These are phyloP conservation scores for Aspergillus intermedius DNA, from an alignment of 2,329 filamentous ascomycete genomes.

Conservation along the genomic window DNA sequence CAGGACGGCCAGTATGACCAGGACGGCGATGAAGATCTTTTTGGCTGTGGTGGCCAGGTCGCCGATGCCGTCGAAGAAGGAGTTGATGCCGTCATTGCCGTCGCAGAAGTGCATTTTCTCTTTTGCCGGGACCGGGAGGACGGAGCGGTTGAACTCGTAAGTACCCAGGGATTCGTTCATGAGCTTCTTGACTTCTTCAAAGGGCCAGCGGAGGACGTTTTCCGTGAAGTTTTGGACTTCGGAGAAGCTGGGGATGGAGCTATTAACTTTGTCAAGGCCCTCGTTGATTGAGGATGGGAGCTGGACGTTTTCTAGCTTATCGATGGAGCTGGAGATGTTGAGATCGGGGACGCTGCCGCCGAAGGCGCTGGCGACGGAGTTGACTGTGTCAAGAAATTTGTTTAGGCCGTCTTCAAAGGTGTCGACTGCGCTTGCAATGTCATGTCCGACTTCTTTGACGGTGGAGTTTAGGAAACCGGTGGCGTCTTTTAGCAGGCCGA, in stretches of 20 bases:
- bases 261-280: slow-evolving; percentile 65
- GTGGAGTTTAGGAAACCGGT: slow-evolving; percentile 55
- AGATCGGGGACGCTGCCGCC: slow-evolving; percentile 48
- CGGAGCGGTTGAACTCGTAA: slow-evolving; percentile 69
- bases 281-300: slow-evolving; percentile 63
- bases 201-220: slow-evolving; percentile 67
- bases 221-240: slow-evolving; percentile 78
- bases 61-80: slow-evolving; percentile 73
- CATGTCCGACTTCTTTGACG: slow-evolving; percentile 39
- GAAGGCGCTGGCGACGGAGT: slow-evolving; percentile 48
- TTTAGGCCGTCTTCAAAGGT: slow-evolving; percentile 52
- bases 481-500: slow-evolving; percentile 56
- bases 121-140: slow-evolving; percentile 80
- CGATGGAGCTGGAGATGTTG: slow-evolving; percentile 59
- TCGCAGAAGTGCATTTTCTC: slow-evolving; percentile 81
- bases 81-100: slow-evolving; percentile 69
- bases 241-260: slow-evolving; percentile 73
- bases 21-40: slow-evolving; percentile 68
- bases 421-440: slow-evolving; percentile 36
- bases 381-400: slow-evolving; percentile 49
- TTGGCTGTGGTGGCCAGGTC: slow-evolving; percentile 61
- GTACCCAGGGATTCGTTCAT: slow-evolving; percentile 64
- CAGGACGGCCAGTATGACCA: slow-evolving; percentile 64
- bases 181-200: slow-evolving; percentile 67
- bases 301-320: slow-evolving; percentile 62